Base-by-base conservation (phyloP, 2,329 filamentous ascomycete genomes). In the Magnaporthiopsis poae region DNA sequence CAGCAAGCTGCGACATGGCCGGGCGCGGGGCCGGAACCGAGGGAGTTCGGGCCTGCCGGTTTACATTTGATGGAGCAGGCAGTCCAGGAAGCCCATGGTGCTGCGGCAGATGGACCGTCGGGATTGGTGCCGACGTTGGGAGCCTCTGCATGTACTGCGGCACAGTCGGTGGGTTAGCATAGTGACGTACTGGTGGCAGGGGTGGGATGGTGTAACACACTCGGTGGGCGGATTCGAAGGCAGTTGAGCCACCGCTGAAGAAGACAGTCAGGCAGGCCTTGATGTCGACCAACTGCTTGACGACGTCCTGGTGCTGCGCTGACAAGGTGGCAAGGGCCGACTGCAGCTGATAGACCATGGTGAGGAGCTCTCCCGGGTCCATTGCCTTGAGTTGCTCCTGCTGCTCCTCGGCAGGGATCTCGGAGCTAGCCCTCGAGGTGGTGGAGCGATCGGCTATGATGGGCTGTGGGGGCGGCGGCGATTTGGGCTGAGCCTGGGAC, bases 331-430 rank as follows among this genome's bases (percentile, higher is more conserved):
- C 72, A 64, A 76, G 69, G 67, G 74, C 72, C 66, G 70, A 70
- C 64, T 77, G 76, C 62, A 77, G 72, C 68, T 75, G 71, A 52
- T 76, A 70, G 66, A 78, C 75, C 64, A 75, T 74, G 62, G 71
- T 70, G 65, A 77, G 72, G 66, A 78, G 73, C 68, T 77, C 74
- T 65, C 76, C 75, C 62, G 74, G 69, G 21, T 72, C 73, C 65
- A 72, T 74, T 66, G 72, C 74, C 36, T 72, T 68, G 56, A 77
- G 69, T 68, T 74, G 75, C 18, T 76, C 39, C n/a, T 63, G 69
- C 68, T 74, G 75, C 18, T 76, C 39, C n/a, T 63, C 60, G 18
- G 35, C 25, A n/a, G 36, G 33, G 27, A 33, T 39, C 11, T 65
- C 64, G 25, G 64, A 31, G 60, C 3, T 15, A 12, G 59, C 12